Evolutionary conservation across 1,284 basidiomycete genomes (phyloP).

Genomic region (Jaminaea rosea): DNA sequence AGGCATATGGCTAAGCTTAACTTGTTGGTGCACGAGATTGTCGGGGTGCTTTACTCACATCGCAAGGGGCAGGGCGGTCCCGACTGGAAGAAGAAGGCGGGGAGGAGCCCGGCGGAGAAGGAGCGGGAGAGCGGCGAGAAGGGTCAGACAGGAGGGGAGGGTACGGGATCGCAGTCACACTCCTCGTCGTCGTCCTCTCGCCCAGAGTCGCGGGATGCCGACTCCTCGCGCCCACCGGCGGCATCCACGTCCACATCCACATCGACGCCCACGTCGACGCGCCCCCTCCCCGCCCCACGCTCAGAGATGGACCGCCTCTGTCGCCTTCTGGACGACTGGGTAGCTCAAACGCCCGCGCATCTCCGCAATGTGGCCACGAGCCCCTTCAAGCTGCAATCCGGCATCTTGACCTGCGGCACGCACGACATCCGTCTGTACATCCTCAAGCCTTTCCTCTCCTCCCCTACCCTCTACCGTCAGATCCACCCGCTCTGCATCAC

Average conservation of each 20-base stretch:
- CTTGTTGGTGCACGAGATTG: conserved; percentile 28
- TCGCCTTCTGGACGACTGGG: conserved; percentile 32
- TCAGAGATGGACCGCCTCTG: conserved; percentile 29
- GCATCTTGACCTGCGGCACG: conserved; percentile 23
- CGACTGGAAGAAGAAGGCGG: not conserved
- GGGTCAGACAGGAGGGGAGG: not conserved
- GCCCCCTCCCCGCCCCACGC: not conserved
- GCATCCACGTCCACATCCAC: not conserved
- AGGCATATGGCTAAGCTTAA: conserved; percentile 35
- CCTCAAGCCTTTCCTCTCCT: conserved; percentile 21
- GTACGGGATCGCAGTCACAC: too few relatives aligned
- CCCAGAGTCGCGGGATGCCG: too few relatives aligned
- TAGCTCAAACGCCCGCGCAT: conserved; percentile 19
- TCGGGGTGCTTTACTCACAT: conserved; percentile 24
- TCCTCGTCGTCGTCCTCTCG: too few relatives aligned
- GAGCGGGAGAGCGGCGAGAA: not conserved
- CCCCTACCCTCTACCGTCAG: conserved; percentile 6
- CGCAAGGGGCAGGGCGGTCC: conserved; percentile 12
- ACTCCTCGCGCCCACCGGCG: too few relatives aligned
- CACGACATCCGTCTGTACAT: conserved; percentile 37
- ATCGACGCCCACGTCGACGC: not conserved
- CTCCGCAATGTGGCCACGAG: conserved; percentile 15
- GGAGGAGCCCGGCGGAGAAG: not conserved
- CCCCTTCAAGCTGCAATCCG: conserved; percentile 25
- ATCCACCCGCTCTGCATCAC: conserved; percentile 27